Base-by-base conservation (phyloP, 2,329 filamentous ascomycete species). In the Fusarium cicatricum region DNA sequence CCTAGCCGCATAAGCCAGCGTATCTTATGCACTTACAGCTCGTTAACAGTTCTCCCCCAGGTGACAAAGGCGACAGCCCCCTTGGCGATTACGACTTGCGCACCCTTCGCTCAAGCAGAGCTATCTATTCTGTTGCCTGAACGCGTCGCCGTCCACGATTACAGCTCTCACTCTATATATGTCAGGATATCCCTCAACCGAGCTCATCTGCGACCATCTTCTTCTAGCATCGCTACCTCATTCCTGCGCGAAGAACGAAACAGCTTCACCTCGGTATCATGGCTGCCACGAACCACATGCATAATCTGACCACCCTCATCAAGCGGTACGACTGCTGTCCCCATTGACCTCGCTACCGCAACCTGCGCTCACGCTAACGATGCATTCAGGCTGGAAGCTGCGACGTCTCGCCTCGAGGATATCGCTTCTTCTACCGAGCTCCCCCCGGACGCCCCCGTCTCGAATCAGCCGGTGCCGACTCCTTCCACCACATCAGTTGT, bases 271-370 rank as follows among this genome's bases (percentile, higher is more conserved):
- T 41, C 40, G 14, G 28, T 55, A 76, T 57, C 61, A 93, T 93
- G 90, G 85, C 89, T 65, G 87, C 87, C 66, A 80, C 87, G 60
- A 90, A 85, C 78, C 91, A 92, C 71, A 97, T 98, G 92, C 89
- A 98, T 78, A 98, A 97, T 74, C 81, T 99, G 61, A 96, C 92
- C 31, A 99, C 95, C 49, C 86, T 99, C 71, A 97, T 99, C 81
- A 99, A 99, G 85, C 88, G 95, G 95, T 98, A 85, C 69, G 34
- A 38, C 46, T 32, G 28, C 31, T 36, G 28, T 19, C 29, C 12
- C 29, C 31, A n/a, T 5, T 26, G 14, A 7, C 21, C 10, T 31
- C 41, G 34, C 11, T n/a, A 29, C 15, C 12, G 19, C 31, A n/a
- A 10, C 17, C 31, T 32, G 23, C 11, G 8, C 32, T 47, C 50